Base-by-base conservation (phyloP, 1,284 basidiomycete genomes). In the Ganoderma lingzhi region DNA sequence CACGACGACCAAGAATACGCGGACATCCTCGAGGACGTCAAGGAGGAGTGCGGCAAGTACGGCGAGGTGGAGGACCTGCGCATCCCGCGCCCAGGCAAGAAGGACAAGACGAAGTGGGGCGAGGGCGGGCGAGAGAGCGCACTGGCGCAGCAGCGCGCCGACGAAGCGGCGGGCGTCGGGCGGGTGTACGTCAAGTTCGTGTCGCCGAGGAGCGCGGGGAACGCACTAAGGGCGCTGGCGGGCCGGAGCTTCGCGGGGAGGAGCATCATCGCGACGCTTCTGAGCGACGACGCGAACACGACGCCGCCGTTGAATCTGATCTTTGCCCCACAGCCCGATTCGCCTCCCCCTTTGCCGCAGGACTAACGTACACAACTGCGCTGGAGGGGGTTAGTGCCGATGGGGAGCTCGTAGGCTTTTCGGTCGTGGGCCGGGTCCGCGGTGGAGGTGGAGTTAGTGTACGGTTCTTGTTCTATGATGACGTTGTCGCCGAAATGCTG, bases 21-120 rank as follows among this genome's bases (percentile, higher is more conserved):
- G 23, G 97, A 99, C 75, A 91, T 99, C 67, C 90, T 95, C 72
- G 96, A 98, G 78, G 97, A 99, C 80, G 91, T 99, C 78, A 94
- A 93, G 75, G 95, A 97, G 73, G 97, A 99, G 82, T 96, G 95
- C 76, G 84, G 85, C 19, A 93, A 89, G 77, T 96, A 93, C 78
- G 97, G 97, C 19, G 77, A 80, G 12, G 92, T 98, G 42, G 91
- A 94, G 72, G 95, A 97, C 78, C 86, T 98, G 66, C 88, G 94
- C 66, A 94, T 98, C 76, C 96, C 97, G 30, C 85, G 96, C 60
- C 96, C 96, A 3, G 86, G 92, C 69, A 93, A 93, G 82, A 94
- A 93, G 82, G 93, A 94, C 80, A 92, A 94, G 79, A 84, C 84
- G 44, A 93, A 93, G 77, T 96, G 94, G 94, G 90, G 90, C 53